Base-by-base conservation (phyloP, 2,329 filamentous ascomycete species). In the Alternaria longipes region DNA sequence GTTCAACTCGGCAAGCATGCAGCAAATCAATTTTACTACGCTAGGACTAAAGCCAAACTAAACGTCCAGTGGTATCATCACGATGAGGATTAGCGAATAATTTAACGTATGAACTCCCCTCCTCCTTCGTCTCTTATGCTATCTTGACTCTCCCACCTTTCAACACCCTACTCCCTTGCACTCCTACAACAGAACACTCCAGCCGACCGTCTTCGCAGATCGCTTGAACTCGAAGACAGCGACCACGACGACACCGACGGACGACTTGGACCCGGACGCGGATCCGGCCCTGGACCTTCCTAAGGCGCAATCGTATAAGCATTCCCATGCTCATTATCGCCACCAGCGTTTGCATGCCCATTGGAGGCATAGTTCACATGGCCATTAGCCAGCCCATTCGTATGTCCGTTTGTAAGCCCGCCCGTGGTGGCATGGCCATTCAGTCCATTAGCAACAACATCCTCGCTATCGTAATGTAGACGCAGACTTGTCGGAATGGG, bases 401-500 rank as follows among this genome's bases (percentile, higher is more conserved):
- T 40, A 22, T 56, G 54, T 1, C 54, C 54, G 12, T 50, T 56
- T 3, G 54, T 56, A 8, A 60, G 38, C 14, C 49, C 49, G 12
- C 14, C 49, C 12, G 24, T 9, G 18, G 24, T 9, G 18, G 22
- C 30, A 40, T 52, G 49, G 9, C 41, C 53, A 55, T 30, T 32
- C 9, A 46, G 8, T 20, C 28, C 40, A n/a, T 24, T 34, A 11
- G 47, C 40, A 12, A 22, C 36, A 9, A 63, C 54, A 50, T 73
- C 67, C 52, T 71, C 63, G 8, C 46, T 30, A 12, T 65, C 71
- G 50, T 72, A 76, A 26, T 72, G 70, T 30, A 74, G 51, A 3
- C 64, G 68, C 46, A 77, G 51, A 30, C 66, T 69, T 9, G 68
- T 74, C 5, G 72, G 68, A 26, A 75, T 81, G 0, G 82, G 81